Evolutionary conservation across 352 stramenopile genomes (phyloP), one percentile per base, ranked within the genome.

Genomic region (Chrysophaeum taylorii): DNA sequence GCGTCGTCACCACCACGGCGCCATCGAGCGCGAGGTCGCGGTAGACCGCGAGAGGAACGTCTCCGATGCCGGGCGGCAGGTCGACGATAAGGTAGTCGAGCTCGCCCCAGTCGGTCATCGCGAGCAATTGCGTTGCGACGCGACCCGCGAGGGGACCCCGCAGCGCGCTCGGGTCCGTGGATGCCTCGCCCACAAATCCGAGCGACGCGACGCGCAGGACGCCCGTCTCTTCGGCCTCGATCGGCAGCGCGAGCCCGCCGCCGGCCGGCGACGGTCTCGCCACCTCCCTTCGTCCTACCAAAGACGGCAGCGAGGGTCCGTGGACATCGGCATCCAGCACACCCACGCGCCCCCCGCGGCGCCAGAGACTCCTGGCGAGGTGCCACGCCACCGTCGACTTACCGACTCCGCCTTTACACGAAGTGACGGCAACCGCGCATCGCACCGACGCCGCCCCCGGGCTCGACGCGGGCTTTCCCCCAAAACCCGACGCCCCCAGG

Each of bases 301-400:
- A 93, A 23, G 94, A 94, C 1, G 96, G 96, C 50, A 99, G 76
- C 63, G 90, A 98, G 5, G 96, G 96, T 29, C 96, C 96, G 76
- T 99, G 98, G 52, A 99, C 92, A 74, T 99, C 96, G 1, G 96
- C 90, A 78, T 99, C 96, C 12, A 99, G 75, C 67, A 99, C 91
- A 16, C 82, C 82, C n/a, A 87, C 67, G 25, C 76, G 39, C 29
- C 77, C 81, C 39, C 76, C 78, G 64, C 79, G 68, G 35, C 71
- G 54, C 18, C 80, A 71, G 36, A 99, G 79, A 53, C 84, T 76
- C 70, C 96, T 98, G 18, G 96, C 96, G 4, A 99, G 84, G 77
- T 99, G 98, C 16, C 97, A 90, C 0, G 94, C 91, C 38, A 98
- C 91, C 0, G 94, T 99, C 23, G 92, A 98, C 75, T 99, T 99